These are phyloP conservation scores for Picea abies DNA, from an alignment of 83 land plant species.

Conservation along the genomic window DNA sequence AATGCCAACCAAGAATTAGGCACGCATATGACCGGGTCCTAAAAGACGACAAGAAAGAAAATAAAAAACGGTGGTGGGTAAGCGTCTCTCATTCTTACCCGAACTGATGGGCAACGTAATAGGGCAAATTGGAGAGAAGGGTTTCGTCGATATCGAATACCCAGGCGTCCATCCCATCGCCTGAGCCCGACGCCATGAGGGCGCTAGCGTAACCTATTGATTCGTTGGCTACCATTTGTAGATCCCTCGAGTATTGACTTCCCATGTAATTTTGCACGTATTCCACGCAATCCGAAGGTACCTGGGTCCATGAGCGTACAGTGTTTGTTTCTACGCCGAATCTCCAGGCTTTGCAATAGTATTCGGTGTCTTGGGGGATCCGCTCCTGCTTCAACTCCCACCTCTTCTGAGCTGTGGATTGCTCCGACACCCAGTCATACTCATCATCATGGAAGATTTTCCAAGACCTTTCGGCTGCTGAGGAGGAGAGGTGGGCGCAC, in stretches of 20 bases:
- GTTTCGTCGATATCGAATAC: slow-evolving; percentile 75
- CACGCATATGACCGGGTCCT: neutral
- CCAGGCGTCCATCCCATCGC: slow-evolving; percentile 61
- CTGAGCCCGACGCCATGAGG: neutral
- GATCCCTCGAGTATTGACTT: too few species aligned
- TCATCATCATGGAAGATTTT: too few species aligned
- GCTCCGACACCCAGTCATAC: neutral
- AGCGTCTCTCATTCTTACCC: slow-evolving; percentile 29
- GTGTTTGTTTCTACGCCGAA: too few species aligned
- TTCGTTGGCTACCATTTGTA: too few species aligned
- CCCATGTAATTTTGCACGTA: too few species aligned
- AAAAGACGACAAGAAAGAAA: neutral
- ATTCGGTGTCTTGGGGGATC: too few species aligned
- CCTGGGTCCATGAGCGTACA: too few species aligned
- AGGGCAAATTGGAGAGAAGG: slow-evolving; percentile 60
- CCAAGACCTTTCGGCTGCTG: too few species aligned
- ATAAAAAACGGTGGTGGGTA: neutral
- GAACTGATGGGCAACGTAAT: slow-evolving; percentile 36
- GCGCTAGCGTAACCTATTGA: too few species aligned
- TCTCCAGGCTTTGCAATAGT: too few species aligned
- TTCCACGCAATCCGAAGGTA: too few species aligned
- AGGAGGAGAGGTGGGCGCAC: too few species aligned
- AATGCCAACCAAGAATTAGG: neutral
- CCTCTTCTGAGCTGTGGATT: neutral
- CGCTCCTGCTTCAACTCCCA: neutral